Base-by-base conservation (phyloP, 2,329 filamentous ascomycete genomes). In the Botryotinia convoluta region DNA sequence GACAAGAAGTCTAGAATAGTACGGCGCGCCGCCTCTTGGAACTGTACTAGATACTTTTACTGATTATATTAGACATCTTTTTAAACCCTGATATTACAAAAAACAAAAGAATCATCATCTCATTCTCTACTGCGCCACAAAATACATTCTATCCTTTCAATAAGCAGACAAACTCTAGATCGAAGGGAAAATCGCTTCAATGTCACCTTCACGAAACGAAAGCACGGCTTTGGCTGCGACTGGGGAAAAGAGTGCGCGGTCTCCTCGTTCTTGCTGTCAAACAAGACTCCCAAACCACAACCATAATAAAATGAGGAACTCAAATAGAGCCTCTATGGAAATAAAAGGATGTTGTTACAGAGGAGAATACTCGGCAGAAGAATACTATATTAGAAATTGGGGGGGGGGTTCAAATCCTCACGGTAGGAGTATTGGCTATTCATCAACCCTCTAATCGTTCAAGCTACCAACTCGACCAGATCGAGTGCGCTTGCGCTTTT, bases 61-160 rank as follows among this genome's bases (percentile, higher is more conserved):
- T n/a, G 4, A 14, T n/a, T 14, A n/a, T 51, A 14, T n/a, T 26
- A n/a, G 10, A 51, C 22, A n/a, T 6, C 20, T 51, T 26, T 51
- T 51, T 26, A 6, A 26, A 0, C 26, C 4, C 22, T 10, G 10
- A 14, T 4, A 51, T n/a, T 6, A 6, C 48, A n/a, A 0, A n/a
- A 51, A 51, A 44, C 35, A 6, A 26, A 51, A 14, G 5, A 2
- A 4, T 12, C 45, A 48, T 7, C 18, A 10, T 26, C 22, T 10
- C 1, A 12, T 48, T 26, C 22, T 48, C 45, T n/a, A n/a, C 48
- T 51, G 4, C 45, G 22, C 4, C 9, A 51, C 4, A 26, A 4
- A 26, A 12, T 1, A 26, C 10, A 51, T 26, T 10, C 10, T 2
- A 26, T 51, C 0, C 1, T 26, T 26, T 51, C 2, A 0, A 14